Conservation (phyloP, 768 basidiomycete genomes). For the Boletus subcaerulescens region DNA sequence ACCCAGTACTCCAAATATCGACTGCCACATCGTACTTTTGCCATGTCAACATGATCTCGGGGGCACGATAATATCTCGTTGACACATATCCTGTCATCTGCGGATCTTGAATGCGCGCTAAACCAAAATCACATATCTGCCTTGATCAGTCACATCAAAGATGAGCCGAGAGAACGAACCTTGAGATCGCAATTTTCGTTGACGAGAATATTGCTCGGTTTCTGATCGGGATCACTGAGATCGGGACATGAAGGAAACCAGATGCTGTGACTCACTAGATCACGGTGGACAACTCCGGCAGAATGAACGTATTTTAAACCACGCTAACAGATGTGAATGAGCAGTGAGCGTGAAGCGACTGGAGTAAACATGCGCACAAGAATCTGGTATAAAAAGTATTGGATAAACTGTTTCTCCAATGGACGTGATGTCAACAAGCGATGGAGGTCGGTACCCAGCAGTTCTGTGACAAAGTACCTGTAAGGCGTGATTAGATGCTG, state of each 20-base stretch:
- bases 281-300: constrained; percentile 97
- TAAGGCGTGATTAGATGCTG: neutral
- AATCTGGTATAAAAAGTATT: constrained; percentile 99
- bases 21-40: constrained; percentile 99
- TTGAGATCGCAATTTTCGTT: constrained; percentile 99
- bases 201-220: constrained; percentile 99
- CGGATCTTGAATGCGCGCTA: constrained; percentile 97
- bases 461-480: constrained; percentile 98
- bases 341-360: neutral
- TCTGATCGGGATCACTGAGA: constrained; percentile 42
- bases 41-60: constrained; percentile 99
- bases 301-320: constrained; percentile 99
- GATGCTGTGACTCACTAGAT: constrained; percentile 57
- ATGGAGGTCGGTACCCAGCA: constrained; percentile 97
- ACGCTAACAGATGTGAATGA: constrained; percentile 49
- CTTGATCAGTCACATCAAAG: constrained; percentile 3
- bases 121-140: constrained; percentile 97
- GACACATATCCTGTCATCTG: constrained; percentile 99
- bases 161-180: constrained; percentile 41
- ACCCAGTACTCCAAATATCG: constrained; percentile 99
- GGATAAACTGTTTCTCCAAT: constrained; percentile 99
- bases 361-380: constrained; percentile 52
- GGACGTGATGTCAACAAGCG: constrained; percentile 94
- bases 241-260: neutral
- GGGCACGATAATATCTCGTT: constrained; percentile 97